phyloP scores from a whole-genome alignment of 352 stramenopile species.

The Globisporangium recalcitrans region DNA sequence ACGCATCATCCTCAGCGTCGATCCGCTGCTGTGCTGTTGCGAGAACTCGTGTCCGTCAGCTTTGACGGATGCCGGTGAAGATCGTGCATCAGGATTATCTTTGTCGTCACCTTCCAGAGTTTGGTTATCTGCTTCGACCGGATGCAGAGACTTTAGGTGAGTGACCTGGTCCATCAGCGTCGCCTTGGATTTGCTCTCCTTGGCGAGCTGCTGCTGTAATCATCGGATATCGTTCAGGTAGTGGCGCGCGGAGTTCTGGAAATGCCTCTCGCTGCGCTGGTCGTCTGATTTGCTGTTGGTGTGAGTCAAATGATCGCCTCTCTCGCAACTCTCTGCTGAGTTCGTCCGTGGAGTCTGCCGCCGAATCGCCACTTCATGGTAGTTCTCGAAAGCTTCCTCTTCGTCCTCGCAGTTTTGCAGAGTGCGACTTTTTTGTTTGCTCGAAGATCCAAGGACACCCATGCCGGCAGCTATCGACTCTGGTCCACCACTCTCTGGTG shows the following conservation, averaged over 20 bases:
- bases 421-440: not conserved
- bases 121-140: slow-evolving; percentile 5
- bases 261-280: slow-evolving; percentile 17
- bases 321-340: not conserved
- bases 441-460: not conserved
- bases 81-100: not conserved
- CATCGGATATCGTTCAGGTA: slow-evolving; percentile 67
- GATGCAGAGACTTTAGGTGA: slow-evolving; percentile 15
- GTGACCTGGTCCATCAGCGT: slow-evolving; percentile 43
- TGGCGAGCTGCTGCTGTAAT: slow-evolving; percentile 50
- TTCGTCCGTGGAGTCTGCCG: not conserved
- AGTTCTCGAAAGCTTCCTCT: slow-evolving; percentile 33
- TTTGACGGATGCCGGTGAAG: not conserved
- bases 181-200: slow-evolving; percentile 43
- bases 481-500: not conserved
- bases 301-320: not conserved
- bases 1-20: not conserved
- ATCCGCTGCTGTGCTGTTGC: not conserved
- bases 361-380: slow-evolving; percentile 25
- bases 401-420: slow-evolving; percentile 27
- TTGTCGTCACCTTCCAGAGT: not conserved
- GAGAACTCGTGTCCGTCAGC: not conserved
- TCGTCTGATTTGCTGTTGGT: not conserved
- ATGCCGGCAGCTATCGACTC: slow-evolving; percentile 1
- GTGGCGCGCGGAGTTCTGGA: slow-evolving; percentile 42